These are phyloP conservation scores for Aspergillus sclerotioniger DNA, from an alignment of 495 filamentous ascomycete genomes.

Conservation along the genomic window DNA sequence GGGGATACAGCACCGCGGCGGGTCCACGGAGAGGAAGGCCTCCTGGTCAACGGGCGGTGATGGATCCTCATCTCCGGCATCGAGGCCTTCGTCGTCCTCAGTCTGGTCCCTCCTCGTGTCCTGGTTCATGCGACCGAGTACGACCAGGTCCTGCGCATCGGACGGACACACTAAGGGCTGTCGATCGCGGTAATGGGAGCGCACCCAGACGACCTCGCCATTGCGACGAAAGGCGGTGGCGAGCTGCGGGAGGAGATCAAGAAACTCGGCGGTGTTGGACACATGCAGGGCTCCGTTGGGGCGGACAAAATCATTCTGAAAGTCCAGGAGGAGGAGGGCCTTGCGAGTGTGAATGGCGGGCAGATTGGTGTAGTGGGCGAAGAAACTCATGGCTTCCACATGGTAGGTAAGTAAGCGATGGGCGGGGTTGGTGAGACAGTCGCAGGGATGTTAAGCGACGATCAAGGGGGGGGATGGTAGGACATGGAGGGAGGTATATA, in stretches of 20 bases:
- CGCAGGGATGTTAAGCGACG: too few species aligned
- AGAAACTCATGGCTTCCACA: slow-evolving; percentile 35
- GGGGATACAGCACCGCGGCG: slow-evolving; percentile 57
- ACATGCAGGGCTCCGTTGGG: slow-evolving; percentile 67
- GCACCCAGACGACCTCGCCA: slow-evolving; percentile 87
- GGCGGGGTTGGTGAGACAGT: not conserved
- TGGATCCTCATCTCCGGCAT: slow-evolving; percentile 6
- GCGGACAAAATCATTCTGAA: slow-evolving; percentile 89
- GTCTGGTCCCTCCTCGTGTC: slow-evolving; percentile 12
- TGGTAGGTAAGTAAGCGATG: slow-evolving; percentile 7
- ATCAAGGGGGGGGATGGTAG: too few species aligned
- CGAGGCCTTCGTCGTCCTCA: slow-evolving; percentile 20
- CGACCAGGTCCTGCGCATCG: slow-evolving; percentile 38
- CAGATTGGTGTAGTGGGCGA: slow-evolving; percentile 36
- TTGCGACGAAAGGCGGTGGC: slow-evolving; percentile 70
- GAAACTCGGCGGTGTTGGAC: slow-evolving; percentile 60
- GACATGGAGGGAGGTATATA: too few species aligned
- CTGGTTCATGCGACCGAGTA: slow-evolving; percentile 29
- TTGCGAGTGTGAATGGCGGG: slow-evolving; percentile 68
- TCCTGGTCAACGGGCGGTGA: slow-evolving; percentile 46
- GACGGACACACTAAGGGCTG: slow-evolving; percentile 48
- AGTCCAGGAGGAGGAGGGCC: slow-evolving; percentile 79
- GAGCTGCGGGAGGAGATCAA: slow-evolving; percentile 64
- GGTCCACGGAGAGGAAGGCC: slow-evolving; percentile 58
- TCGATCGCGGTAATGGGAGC: slow-evolving; percentile 67